Base-by-base conservation (phyloP, 257 asterid genomes). In the Jaltomata sinuosa region DNA sequence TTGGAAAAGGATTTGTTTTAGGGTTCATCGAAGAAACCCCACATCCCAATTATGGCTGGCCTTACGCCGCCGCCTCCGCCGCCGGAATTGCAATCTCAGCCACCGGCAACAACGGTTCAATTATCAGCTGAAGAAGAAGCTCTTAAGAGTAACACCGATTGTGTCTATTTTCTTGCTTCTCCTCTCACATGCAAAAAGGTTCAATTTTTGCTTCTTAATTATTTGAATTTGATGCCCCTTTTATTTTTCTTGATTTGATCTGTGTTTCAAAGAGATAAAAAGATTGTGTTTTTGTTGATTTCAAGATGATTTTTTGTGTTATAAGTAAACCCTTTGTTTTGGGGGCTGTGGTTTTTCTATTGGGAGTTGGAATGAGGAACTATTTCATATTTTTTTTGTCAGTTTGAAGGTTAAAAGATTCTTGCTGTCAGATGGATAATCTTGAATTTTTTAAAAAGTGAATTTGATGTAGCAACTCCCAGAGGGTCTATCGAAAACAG, bases 161-260 rank as follows among this genome's bases (percentile, higher is more conserved):
- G 97, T 61, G 92, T 91, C 74, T 91, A 90, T 91, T 93, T 91
- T 87, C 92, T 93, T 2, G 93, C 94, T 9, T 91, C 94, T 15
- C 94, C 96, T 53, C 88, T 91, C 42, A 91, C 96, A 69, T 92
- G 96, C 90, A 92, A 91, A 82, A 92, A 91, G 94, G 94, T 92
- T 7, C 18, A 1, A 79, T 10, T 8, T 38, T 38, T 38, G 40
- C 6, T 4, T 36, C 3, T 38, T 38, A 38, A 14, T 18, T 34
- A 62, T 1, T 68, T 18, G 82, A 84, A 79, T 77, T 65, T 78
- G 50, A 16, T 29, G 55, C 25, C 55, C 11, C 6, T 45, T 10
- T 9, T 12, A 1, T 74, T 32, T 8, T 32, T 64, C 42, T 32
- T 64, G 22, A 64, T 29, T 64, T 64, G 38, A 6, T 38, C 8